Evolutionary conservation across 1,139 yeast species (phyloP).

Genomic region (Yamadazyma dendronema): DNA sequence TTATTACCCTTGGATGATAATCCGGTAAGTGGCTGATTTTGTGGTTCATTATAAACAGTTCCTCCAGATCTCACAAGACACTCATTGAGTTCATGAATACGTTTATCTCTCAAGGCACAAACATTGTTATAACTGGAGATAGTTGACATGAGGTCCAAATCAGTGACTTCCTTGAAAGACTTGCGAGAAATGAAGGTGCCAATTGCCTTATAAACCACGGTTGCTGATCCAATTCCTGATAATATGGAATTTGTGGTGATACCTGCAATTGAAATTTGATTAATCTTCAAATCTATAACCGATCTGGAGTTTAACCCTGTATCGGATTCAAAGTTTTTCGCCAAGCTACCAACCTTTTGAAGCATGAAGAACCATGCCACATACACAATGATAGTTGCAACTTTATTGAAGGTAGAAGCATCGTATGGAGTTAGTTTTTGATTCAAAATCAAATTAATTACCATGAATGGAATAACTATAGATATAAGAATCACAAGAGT

Average conservation of each 20-base stretch:
- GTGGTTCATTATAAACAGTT: constrained; percentile 25
- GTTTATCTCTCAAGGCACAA: constrained; percentile 27
- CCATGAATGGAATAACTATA: constrained; percentile 33
- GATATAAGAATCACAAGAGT: constrained; percentile 32
- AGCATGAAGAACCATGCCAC: constrained; percentile 34
- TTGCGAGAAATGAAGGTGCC: not conserved
- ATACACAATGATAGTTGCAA: constrained; percentile 16
- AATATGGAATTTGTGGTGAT: constrained; percentile 68
- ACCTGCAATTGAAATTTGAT: constrained; percentile 68
- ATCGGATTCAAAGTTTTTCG: constrained; percentile 26
- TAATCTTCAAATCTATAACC: constrained; percentile 43
- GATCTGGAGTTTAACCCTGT: constrained; percentile 18
- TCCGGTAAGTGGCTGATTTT: not conserved
- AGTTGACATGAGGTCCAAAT: constrained; percentile 4
- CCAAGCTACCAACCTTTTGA: constrained; percentile 36
- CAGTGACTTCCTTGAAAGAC: not conserved
- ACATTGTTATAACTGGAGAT: constrained; percentile 40
- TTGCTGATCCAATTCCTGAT: constrained; percentile 73
- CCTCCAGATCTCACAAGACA: constrained; percentile 25
- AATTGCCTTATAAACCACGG: constrained; percentile 49
- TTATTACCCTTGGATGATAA: constrained; percentile 10
- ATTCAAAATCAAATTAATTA: constrained; percentile 29
- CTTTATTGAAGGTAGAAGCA: constrained; percentile 9
- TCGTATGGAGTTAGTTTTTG: constrained; percentile 25
- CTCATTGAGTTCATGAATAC: constrained; percentile 31